A percentile compares a stretch with the other conserved stretches of the same genome.
These are phyloP conservation scores for Piedraia hortae DNA, from an alignment of 2,329 filamentous ascomycete genomes.

Conservation along the genomic window DNA sequence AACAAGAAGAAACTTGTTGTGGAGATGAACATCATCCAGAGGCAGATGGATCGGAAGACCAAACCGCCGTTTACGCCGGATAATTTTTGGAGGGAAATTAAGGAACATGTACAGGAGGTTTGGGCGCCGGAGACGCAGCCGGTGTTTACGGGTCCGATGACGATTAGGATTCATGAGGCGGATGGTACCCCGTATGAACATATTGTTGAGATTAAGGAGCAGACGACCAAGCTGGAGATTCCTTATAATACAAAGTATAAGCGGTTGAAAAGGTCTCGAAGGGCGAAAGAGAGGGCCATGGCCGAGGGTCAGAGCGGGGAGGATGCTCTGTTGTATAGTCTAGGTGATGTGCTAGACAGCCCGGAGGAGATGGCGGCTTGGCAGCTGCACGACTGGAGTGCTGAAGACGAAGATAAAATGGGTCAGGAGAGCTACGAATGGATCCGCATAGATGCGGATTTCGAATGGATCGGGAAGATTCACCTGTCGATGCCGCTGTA, in stretches of 20 bases:
- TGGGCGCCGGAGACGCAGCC: conserved; percentile 30
- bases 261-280: conserved; percentile 63
- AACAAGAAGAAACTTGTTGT: conserved; percentile 95
- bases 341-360: conserved; percentile 69
- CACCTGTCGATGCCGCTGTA: conserved; percentile 64
- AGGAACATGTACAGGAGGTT: conserved; percentile 48
- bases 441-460: conserved; percentile 94
- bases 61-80: conserved; percentile 36
- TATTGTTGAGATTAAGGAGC: conserved; percentile 82
- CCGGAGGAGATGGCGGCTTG: conserved; percentile 61
- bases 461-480: conserved; percentile 86
- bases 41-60: conserved; percentile 29
- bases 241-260: conserved; percentile 99
- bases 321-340: conserved; percentile 64
- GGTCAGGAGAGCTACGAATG: conserved; percentile 92
- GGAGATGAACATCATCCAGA: conserved; percentile 67
- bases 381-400: conserved; percentile 68
- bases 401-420: conserved; percentile 73
- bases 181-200: conserved; percentile 97
- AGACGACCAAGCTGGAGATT: conserved; percentile 65
- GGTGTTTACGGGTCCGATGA: conserved; percentile 91
- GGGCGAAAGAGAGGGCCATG: conserved; percentile 50
- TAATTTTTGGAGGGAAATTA: conserved; percentile 60
- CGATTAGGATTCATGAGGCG: conserved; percentile 88
- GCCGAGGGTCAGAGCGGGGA: conserved; percentile 37